Evolutionary conservation across 1,284 basidiomycete genomes (phyloP).

Genomic region (Pseudozyma hubeiensis): DNA sequence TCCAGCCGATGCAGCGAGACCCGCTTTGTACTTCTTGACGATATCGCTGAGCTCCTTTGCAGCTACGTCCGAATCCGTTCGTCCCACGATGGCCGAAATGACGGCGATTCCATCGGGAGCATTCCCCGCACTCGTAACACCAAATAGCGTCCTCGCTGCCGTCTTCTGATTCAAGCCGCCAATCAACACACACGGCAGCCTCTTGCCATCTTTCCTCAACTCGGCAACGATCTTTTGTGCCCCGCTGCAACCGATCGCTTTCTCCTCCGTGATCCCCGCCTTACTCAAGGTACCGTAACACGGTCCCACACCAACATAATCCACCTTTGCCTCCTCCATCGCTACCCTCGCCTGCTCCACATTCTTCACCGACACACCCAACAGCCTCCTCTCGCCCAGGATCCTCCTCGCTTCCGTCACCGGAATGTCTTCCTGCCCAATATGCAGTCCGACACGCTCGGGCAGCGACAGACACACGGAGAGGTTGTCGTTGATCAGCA

Average conservation of each 20-base stretch:
- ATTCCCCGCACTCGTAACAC: constrained; percentile 41
- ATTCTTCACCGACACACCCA: constrained; percentile 85
- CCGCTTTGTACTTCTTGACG: constrained; percentile 67
- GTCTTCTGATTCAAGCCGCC: constrained; percentile 64
- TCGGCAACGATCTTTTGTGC: constrained; percentile 52
- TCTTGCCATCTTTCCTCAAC: constrained; percentile 16
- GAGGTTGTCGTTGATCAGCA: constrained; percentile 80
- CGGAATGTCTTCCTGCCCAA: constrained; percentile 91
- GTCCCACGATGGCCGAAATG: constrained; percentile 86
- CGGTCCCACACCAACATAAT: constrained; percentile 87
- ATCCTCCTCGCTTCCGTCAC: constrained; percentile 74
- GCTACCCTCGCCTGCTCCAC: constrained; percentile 50
- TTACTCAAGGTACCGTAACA: constrained; percentile 69
- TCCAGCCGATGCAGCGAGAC: constrained; percentile 25
- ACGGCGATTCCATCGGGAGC: constrained; percentile 79
- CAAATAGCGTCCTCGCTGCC: constrained; percentile 56
- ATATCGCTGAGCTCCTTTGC: constrained; percentile 70
- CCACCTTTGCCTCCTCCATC: constrained; percentile 70
- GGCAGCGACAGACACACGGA: constrained; percentile 59
- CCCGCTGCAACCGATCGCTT: constrained; percentile 54
- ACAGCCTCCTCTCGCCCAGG: constrained; percentile 78
- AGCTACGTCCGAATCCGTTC: constrained; percentile 75
- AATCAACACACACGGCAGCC: constrained; percentile 64
- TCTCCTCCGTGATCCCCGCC: constrained; percentile 60
- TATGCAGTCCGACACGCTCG: constrained; percentile 81